Base-by-base conservation (phyloP, 78 protist genomes). In the Speleostelium caveatum region DNA sequence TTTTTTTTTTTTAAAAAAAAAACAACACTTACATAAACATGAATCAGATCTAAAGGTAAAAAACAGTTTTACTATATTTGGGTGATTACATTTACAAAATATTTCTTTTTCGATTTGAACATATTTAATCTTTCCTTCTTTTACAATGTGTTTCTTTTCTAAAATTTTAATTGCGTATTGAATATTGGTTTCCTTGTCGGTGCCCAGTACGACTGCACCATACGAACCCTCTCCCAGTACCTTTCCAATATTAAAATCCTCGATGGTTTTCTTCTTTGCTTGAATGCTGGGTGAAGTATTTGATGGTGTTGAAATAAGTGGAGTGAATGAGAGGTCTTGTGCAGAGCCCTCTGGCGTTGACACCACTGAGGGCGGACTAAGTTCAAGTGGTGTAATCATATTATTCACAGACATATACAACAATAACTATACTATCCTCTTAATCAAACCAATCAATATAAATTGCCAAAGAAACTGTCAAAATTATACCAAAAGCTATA, bases 161-260 rank as follows among this genome's bases (percentile, higher is more conserved):
- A 96, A 32, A 32, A 96, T 91, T 65, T 96, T 96, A n/a, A 93
- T 86, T 30, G 97, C 97, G 22, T 74, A 93, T 61, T 86, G 85
- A n/a, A 72, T 49, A 21, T 58, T 22, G 1, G 96, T 92, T n/a
- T 74, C 94, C 14, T 79, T 96, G 39, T 92, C 94, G 1, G 76
- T 77, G 19, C 95, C 96, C 55, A 75, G 30, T 26, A 94, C 94
- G 0, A 96, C 96, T 0, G 92, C 93, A 36, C 96, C 96, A 33
- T 75, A 93, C 8, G 94, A 61, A 1, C 96, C 96, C 32, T 87
- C 93, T 7, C 96, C 96, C 8, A 93, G 68, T 6, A 87, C 94
- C 39, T 55, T 63, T 0, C 96, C 96, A 71, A 86, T 87, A 6
- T 45, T 41, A 68, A 83, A 93, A 76, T 93, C 96, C n/a, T 92